phyloP scores from a whole-genome alignment of 2,329 filamentous ascomycete genomes.

The Colletotrichum viniferum region DNA sequence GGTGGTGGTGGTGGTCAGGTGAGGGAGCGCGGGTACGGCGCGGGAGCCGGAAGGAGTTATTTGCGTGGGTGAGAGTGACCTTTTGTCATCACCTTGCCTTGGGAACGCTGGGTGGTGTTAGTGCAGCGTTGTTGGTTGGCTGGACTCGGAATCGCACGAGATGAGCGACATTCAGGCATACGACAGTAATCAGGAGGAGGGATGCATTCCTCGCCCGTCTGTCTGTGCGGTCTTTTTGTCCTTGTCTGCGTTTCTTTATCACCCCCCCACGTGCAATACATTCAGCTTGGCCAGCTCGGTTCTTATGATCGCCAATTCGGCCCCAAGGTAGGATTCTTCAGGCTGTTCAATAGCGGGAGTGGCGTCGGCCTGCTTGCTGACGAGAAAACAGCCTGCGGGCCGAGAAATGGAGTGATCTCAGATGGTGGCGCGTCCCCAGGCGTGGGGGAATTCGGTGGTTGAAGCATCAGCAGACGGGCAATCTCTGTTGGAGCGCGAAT shows the following conservation, averaged over 20 bases:
- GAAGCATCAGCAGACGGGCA: background rate
- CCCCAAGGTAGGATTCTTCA: background rate
- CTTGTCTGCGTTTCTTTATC: background rate
- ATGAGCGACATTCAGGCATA: background rate
- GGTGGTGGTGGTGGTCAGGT: background rate
- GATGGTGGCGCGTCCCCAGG: background rate
- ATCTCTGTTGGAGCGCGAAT: background rate
- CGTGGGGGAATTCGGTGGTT: background rate
- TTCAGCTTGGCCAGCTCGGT: background rate
- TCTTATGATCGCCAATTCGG: background rate
- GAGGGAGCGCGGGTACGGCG: background rate
- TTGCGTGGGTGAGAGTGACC: background rate
- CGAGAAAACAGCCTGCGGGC: background rate
- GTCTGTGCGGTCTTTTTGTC: background rate
- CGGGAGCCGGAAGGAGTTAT: background rate
- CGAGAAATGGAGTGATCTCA: background rate
- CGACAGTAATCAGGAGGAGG: background rate
- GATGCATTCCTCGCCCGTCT: background rate
- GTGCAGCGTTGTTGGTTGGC: background rate
- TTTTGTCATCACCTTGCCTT: background rate
- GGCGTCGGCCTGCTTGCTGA: background rate
- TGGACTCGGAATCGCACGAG: background rate
- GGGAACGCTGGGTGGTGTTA: background rate
- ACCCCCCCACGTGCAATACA: background rate
- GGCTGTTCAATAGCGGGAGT: background rate